Percentiles rank a stretch among this genome's conserved stretches.
Evolutionary conservation across 2,329 filamentous ascomycete species (phyloP).

Genomic region (Cladosporium sp.): DNA sequence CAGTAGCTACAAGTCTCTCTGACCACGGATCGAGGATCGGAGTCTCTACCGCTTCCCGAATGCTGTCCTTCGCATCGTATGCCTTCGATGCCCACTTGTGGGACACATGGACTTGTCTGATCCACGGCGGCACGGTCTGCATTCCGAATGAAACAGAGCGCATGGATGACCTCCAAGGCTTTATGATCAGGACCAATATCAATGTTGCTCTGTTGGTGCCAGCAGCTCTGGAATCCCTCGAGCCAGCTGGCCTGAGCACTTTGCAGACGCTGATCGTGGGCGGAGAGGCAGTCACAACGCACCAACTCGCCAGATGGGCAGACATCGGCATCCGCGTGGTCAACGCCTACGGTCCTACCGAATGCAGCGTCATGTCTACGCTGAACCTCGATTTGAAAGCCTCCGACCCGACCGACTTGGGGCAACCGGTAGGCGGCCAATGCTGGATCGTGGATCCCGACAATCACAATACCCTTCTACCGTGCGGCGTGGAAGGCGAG

Average conservation of each 20-base stretch:
- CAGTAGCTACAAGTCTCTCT: background rate
- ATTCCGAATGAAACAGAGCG: background rate
- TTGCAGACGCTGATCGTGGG: background rate
- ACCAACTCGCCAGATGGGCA: background rate
- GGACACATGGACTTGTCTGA: background rate
- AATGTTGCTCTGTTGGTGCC: background rate
- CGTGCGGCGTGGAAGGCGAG: background rate
- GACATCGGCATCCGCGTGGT: background rate
- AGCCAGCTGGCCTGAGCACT: background rate
- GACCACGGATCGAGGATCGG: background rate
- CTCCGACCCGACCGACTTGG: background rate
- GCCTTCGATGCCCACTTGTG: background rate
- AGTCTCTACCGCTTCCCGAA: background rate
- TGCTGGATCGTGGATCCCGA: background rate
- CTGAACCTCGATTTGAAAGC: background rate
- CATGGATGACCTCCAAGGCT: background rate
- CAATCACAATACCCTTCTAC: background rate
- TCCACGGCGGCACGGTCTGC: background rate
- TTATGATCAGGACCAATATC: background rate
- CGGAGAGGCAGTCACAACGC: background rate
- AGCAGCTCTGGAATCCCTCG: background rate
- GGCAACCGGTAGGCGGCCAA: background rate
- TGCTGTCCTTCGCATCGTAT: background rate
- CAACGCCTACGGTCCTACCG: background rate
- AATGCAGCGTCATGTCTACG: background rate